Base-by-base conservation (phyloP, 176 grass and related monocot genomes). In the Musa troglodytarum region DNA sequence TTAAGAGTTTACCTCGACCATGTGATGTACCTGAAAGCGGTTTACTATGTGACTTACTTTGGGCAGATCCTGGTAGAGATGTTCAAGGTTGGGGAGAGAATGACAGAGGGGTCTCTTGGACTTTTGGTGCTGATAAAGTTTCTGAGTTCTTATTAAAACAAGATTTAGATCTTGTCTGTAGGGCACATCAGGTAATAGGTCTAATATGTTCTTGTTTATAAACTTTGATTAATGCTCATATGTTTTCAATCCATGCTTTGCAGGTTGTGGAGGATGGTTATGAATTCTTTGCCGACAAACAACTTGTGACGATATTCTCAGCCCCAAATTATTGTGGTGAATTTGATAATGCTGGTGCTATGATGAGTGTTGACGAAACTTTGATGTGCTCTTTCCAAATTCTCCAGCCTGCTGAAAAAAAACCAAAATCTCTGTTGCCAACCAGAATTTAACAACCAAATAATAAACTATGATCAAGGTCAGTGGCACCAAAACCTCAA, bases 191-290 rank as follows among this genome's bases (percentile, higher is more conserved):
- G 93, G 89, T 92, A 81, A 54, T 50, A 24, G 64, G 49, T 34
- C 14, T 66, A 77, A 28, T 21, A 49, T 26, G 23, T 76, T n/a
- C 1, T 67, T 68, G 53, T 53, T 79, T 82, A 21, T 51, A 19
- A 24, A 19, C 65, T 85, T 15, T 79, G 7, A 7, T 78, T 8
- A 63, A 23, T 73, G 49, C 49, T 67, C 10, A 72, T 22, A 57
- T 83, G 9, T 67, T 86, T 76, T 71, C 79, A 70, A 84, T 28
- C 50, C 81, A 28, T 82, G 9, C 68, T 86, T 69, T 65, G 68
- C 78, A 96, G 93, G 93, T 96, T 83, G 93, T 96, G 22, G 89
- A 96, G 76, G 93, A 96, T 88, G 93, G 93, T 5, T 96, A 96
- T 63, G 93, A 92, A 86, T 96, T 92, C 79, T 96, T 96, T 84